Percentiles rank a stretch among this genome's conserved stretches.
phyloP scores from a whole-genome alignment of 495 filamentous ascomycete genomes.

The Cercophora newfieldiana region DNA sequence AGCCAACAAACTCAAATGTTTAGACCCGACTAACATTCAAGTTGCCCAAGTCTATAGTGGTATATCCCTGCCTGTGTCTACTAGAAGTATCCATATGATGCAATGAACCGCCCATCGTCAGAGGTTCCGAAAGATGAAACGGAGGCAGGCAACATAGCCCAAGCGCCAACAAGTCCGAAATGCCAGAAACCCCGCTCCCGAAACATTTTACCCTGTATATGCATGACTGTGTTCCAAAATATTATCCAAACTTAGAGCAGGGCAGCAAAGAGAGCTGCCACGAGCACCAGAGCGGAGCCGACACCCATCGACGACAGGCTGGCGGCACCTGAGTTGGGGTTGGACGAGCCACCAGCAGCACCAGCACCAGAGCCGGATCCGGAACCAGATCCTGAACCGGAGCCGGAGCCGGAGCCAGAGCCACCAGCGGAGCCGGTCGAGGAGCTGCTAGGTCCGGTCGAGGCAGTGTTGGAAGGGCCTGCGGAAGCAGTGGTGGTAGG shows the following conservation, averaged over 20 bases:
- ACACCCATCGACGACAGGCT: background rate
- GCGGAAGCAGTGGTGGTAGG: conserved; percentile 20
- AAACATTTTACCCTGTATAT: conserved; percentile 4
- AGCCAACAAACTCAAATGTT: background rate
- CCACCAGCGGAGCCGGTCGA: conserved; percentile 22
- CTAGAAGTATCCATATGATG: conserved; percentile 14
- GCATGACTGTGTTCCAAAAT: background rate
- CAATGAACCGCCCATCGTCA: conserved; percentile 1
- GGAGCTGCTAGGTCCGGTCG: conserved; percentile 19
- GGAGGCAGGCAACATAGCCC: background rate
- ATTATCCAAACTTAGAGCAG: conserved; percentile 8
- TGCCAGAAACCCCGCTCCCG: conserved; percentile 8
- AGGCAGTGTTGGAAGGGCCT: conserved; percentile 22
- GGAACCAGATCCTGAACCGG: conserved; percentile 20
- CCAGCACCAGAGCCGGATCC: conserved; percentile 11
- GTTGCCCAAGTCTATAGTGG: conserved; percentile 15
- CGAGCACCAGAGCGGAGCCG: conserved; percentile 11
- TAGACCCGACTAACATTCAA: background rate
- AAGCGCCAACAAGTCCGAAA: background rate
- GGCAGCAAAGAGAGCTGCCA: conserved; percentile 8
- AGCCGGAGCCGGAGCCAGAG: conserved; percentile 21
- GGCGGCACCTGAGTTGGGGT: background rate
- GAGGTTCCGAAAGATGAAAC: background rate
- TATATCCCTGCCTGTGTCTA: conserved; percentile 12
- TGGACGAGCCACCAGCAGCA: background rate